These are phyloP conservation scores for Liriodendron chinense DNA, from an alignment of 164 flowering plant genomes.

Conservation along the genomic window DNA sequence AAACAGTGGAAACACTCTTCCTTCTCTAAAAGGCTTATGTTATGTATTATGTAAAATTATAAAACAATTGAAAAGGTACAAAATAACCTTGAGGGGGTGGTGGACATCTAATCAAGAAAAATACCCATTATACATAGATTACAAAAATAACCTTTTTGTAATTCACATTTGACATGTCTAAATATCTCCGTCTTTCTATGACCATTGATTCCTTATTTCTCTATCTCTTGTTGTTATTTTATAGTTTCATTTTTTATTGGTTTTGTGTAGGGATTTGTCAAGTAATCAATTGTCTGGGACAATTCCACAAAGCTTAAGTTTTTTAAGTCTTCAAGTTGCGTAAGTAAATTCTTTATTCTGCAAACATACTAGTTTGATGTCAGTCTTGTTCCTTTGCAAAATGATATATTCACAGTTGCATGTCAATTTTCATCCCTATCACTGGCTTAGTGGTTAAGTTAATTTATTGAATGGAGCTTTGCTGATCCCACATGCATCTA, in stretches of 20 bases:
- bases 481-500: too few species aligned
- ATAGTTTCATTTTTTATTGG: slow-evolving; percentile 1
- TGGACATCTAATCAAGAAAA: background rate
- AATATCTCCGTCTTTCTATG: background rate
- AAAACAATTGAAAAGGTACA: too few species aligned
- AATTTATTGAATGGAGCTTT: too few species aligned
- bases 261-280: slow-evolving; percentile 78
- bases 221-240: background rate
- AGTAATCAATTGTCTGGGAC: slow-evolving; percentile 69
- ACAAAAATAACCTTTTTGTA: background rate
- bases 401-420: background rate
- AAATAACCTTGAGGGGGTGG: background rate
- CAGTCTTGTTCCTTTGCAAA: background rate
- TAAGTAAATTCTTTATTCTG: slow-evolving; percentile 37
- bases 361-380: background rate
- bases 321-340: slow-evolving; percentile 80
- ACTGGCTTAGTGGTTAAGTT: too few species aligned
- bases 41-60: too few species aligned
- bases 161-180: background rate
- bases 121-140: too few species aligned
- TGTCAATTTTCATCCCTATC: background rate
- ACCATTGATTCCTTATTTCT: background rate
- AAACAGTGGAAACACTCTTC: too few species aligned
- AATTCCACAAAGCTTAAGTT: slow-evolving; percentile 74
- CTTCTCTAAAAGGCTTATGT: too few species aligned